These are phyloP conservation scores for Xerocomellus amylosporus DNA, from an alignment of 768 basidiomycete genomes.

Conservation along the genomic window DNA sequence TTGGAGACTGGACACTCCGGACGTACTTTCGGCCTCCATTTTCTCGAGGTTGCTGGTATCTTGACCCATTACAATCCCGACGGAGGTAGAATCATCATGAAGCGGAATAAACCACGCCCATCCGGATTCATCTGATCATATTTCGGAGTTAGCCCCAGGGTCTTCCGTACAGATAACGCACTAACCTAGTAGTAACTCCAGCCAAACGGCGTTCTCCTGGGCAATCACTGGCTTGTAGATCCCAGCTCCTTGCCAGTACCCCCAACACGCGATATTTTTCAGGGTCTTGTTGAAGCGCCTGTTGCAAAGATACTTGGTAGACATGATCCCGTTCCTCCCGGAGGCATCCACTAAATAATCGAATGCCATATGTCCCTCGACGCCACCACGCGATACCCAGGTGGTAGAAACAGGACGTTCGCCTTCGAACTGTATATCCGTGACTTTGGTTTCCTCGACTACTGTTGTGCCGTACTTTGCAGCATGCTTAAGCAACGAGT, in stretches of 20 bases:
- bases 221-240: conserved; percentile 31
- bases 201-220: conserved; percentile 36
- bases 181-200: conserved; percentile 32
- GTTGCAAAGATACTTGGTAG: conserved; percentile 33
- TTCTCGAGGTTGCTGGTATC: conserved; percentile 30
- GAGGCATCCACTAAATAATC: conserved; percentile 12
- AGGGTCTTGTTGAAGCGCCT: conserved; percentile 33
- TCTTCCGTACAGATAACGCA: too few species aligned
- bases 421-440: neutral
- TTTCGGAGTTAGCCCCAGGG: too few species aligned
- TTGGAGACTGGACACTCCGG: neutral
- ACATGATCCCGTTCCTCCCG: conserved; percentile 11
- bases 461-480: neutral
- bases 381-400: too few species aligned
- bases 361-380: conserved; percentile 1
- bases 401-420: too few species aligned
- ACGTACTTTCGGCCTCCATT: too few species aligned
- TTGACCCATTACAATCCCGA: conserved; percentile 51
- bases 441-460: conserved; percentile 8
- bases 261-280: conserved; percentile 37
- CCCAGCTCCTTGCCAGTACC: conserved; percentile 34
- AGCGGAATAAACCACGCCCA: conserved; percentile 63
- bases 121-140: conserved; percentile 43
- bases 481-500: neutral
- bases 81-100: conserved; percentile 46